phyloP scores from a whole-genome alignment of 2,329 filamentous ascomycete genomes.

The Ceratocystis albifundus region DNA sequence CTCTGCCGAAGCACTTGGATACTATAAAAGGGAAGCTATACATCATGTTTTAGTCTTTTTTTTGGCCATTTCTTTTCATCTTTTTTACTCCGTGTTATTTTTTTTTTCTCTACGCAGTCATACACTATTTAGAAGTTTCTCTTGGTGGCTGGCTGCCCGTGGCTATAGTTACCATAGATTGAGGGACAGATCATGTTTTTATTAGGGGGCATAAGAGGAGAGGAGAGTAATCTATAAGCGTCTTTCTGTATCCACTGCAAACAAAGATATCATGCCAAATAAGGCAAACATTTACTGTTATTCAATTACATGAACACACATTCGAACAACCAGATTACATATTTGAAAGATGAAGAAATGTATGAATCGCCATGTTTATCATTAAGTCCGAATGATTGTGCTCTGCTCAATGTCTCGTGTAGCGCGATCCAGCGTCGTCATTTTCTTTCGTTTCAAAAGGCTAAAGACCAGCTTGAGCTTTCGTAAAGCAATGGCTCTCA shows the following conservation, averaged over 20 bases:
- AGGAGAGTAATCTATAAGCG: background rate
- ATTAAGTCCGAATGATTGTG: background rate
- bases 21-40: constrained; percentile 19
- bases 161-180: background rate
- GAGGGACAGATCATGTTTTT: background rate
- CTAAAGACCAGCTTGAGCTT: no score
- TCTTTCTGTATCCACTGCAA: constrained; percentile 1
- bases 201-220: background rate
- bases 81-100: constrained; percentile 2
- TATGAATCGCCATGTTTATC: background rate
- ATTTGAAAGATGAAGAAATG: no score
- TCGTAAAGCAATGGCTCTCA: background rate
- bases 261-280: background rate
- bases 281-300: background rate
- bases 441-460: background rate
- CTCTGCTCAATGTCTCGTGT: background rate
- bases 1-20: constrained; percentile 24
- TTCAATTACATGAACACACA: background rate
- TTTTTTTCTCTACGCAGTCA: constrained; percentile 1
- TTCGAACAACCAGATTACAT: background rate
- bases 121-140: constrained; percentile 2
- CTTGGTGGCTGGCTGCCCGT: background rate
- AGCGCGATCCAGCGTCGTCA: background rate
- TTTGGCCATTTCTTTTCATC: background rate
- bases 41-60: background rate